Percentiles rank a stretch among this genome's conserved stretches.
These are phyloP conservation scores for Candida dubliniensis DNA, from an alignment of 1,139 yeast species.

Conservation along the genomic window DNA sequence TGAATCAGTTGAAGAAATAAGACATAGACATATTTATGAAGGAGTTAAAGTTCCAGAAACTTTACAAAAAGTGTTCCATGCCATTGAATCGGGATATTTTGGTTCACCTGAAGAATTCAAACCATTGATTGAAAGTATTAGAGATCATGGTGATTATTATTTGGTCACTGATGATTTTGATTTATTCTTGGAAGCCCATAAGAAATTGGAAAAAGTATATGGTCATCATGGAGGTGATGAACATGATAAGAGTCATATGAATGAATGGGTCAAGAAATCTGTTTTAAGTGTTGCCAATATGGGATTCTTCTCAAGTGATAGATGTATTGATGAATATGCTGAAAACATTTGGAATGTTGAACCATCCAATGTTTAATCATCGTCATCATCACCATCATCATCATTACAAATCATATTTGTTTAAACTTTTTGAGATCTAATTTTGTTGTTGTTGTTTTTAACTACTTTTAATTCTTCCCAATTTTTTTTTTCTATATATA, in stretches of 20 bases:
- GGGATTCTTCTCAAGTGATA: conserved; percentile 90
- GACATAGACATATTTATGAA: conserved; percentile 70
- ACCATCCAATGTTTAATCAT: conserved; percentile 38
- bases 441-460: neutral
- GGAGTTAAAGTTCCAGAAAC: conserved; percentile 55
- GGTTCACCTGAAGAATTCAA: conserved; percentile 71
- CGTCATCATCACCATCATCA: neutral
- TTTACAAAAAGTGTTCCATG: conserved; percentile 61
- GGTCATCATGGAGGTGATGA: conserved; percentile 48
- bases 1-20: conserved; percentile 82
- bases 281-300: conserved; percentile 84
- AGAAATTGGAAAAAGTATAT: conserved; percentile 70
- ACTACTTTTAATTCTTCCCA: neutral
- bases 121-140: conserved; percentile 67
- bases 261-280: conserved; percentile 73
- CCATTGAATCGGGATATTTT: conserved; percentile 68
- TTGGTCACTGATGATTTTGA: conserved; percentile 88
- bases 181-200: conserved; percentile 79
- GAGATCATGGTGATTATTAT: conserved; percentile 79
- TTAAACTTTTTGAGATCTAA: too few relatives aligned
- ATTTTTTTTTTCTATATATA: neutral
- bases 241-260: conserved; percentile 51
- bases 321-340: conserved; percentile 91
- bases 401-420: neutral
- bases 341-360: conserved; percentile 92